Percentiles rank a stretch among this genome's conserved stretches.
These are phyloP conservation scores for Trametes cingulata DNA, from an alignment of 768 basidiomycete species.

Conservation along the genomic window DNA sequence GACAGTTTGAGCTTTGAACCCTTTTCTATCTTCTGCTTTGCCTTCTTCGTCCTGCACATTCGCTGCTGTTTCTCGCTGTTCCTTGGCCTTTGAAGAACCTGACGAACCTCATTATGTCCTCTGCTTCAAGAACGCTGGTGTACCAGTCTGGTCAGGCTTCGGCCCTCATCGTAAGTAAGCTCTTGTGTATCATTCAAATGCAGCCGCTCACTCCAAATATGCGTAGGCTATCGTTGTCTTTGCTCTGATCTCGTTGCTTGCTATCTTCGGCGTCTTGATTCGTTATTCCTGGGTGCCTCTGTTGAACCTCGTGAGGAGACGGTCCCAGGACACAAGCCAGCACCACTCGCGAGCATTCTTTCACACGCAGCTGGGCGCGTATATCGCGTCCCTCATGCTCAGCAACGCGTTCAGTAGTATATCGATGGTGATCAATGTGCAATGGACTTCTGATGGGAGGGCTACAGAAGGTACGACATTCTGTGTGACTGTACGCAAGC, in stretches of 20 bases:
- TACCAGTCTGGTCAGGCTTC: slow-evolving; percentile 24
- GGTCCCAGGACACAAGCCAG: background rate
- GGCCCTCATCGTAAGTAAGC: slow-evolving; percentile 29
- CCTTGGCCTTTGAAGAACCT: slow-evolving; percentile 30
- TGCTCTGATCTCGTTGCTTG: slow-evolving; percentile 54
- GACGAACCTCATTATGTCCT: slow-evolving; percentile 29
- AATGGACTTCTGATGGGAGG: slow-evolving; percentile 38
- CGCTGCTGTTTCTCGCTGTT: slow-evolving; percentile 24
- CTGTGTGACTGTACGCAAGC: no score
- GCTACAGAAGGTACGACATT: slow-evolving; percentile 8
- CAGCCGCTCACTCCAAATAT: background rate
- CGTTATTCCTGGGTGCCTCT: slow-evolving; percentile 51
- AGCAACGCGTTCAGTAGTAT: slow-evolving; percentile 55
- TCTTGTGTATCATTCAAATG: no score
- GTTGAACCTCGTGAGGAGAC: slow-evolving; percentile 30
- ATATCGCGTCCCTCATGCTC: slow-evolving; percentile 62
- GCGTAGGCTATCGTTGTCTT: slow-evolving; percentile 49
- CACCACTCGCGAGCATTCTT: slow-evolving; percentile 53
- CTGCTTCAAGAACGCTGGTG: slow-evolving; percentile 24
- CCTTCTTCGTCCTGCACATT: slow-evolving; percentile 24
- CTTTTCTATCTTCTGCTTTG: slow-evolving; percentile 22
- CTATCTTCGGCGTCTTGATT: slow-evolving; percentile 49
- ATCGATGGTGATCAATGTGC: slow-evolving; percentile 55
- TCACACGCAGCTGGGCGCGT: slow-evolving; percentile 69
- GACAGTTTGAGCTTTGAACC: slow-evolving; percentile 28